Evolutionary conservation across 257 asterid genomes (phyloP).

Genomic region (Solanum okadae): DNA sequence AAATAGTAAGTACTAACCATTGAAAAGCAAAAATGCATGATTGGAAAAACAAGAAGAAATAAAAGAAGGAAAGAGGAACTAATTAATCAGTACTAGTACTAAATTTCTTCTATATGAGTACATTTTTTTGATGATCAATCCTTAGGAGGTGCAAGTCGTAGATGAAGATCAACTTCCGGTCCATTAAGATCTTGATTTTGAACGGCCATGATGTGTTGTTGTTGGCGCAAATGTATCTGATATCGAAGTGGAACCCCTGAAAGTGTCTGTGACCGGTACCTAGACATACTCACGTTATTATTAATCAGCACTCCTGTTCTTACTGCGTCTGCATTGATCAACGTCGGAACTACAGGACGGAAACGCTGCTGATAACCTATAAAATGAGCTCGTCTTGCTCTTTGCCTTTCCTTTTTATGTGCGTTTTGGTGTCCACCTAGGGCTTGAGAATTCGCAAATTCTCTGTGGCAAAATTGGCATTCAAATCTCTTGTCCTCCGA

Average conservation of each 20-base stretch:
- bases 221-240: constrained; percentile 15
- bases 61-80: background rate
- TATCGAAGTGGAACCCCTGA: constrained; percentile 48
- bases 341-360: constrained; percentile 20
- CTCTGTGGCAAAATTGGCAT: constrained; percentile 56
- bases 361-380: constrained; percentile 7
- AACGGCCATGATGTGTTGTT: background rate
- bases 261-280: constrained; percentile 25
- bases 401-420: constrained; percentile 79
- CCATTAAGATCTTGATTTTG: constrained; percentile 18
- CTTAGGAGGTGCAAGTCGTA: constrained; percentile 14
- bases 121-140: background rate
- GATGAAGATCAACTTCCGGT: constrained; percentile 69
- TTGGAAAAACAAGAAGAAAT: no score
- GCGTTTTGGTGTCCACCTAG: constrained; percentile 81
- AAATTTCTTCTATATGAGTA: background rate
- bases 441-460: constrained; percentile 66
- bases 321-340: constrained; percentile 31
- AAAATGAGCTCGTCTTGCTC: constrained; percentile 29
- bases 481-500: constrained; percentile 35
- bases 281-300: background rate
- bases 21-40: background rate
- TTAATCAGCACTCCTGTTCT: constrained; percentile 12
- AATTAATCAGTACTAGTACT: background rate
- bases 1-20: background rate